Evolutionary conservation across 306 rosid genomes (phyloP).

Genomic region (Fragaria vesca): DNA sequence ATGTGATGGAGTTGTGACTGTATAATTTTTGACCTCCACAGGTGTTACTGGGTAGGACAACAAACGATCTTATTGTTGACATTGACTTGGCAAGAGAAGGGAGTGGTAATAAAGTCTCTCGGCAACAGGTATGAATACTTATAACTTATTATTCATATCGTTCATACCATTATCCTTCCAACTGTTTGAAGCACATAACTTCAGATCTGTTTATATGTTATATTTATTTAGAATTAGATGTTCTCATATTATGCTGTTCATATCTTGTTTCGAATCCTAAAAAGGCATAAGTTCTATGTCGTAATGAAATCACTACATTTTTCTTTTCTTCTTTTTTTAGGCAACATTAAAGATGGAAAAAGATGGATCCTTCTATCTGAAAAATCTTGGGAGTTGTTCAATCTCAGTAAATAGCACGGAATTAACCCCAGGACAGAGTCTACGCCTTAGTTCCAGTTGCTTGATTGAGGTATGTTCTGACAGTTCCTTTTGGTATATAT

Average conservation of each 20-base stretch:
- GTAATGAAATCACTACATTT: not conserved
- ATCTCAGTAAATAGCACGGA: conserved; percentile 75
- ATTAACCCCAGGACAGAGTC: conserved; percentile 61
- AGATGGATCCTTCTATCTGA: conserved; percentile 68
- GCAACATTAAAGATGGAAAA: conserved; percentile 78
- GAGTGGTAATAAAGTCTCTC: conserved; percentile 68
- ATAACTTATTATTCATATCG: not conserved
- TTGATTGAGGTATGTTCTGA: conserved; percentile 75
- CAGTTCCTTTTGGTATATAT: conserved; percentile 15
- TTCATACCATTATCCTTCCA: conserved; percentile 10
- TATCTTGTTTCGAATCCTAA: not conserved
- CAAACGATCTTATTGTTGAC: conserved; percentile 66
- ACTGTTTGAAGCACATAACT: not conserved
- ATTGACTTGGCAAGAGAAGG: conserved; percentile 88
- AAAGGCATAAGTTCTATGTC: not conserved
- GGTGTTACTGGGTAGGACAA: conserved; percentile 92
- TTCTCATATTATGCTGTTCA: not conserved
- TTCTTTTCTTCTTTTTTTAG: conserved; percentile 31
- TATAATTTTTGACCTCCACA: conserved; percentile 27
- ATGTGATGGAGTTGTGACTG: conserved; percentile 21
- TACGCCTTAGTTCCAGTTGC: conserved; percentile 59
- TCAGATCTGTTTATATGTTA: not conserved
- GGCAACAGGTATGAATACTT: conserved; percentile 71
- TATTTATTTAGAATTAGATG: not conserved
- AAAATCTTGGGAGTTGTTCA: conserved; percentile 69